phyloP scores from a whole-genome alignment of 306 rosid genomes.

The Dryas alaskensis region DNA sequence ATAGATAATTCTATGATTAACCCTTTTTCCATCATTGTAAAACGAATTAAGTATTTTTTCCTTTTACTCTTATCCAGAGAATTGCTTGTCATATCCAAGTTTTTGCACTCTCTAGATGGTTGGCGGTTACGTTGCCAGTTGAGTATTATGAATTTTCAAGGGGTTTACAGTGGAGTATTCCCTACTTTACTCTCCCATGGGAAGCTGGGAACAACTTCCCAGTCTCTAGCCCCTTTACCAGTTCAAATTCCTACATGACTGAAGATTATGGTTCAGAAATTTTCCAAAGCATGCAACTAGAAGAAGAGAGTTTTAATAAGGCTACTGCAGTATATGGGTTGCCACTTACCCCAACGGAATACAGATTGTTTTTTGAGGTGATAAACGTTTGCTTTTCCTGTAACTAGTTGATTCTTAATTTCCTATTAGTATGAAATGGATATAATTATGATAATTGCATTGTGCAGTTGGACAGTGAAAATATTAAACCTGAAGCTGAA shows the following conservation, averaged over 20 bases:
- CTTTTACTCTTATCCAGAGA: conserved; percentile 61
- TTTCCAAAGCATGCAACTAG: conserved; percentile 32
- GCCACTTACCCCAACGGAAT: conserved; percentile 79
- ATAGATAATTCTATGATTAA: background rate
- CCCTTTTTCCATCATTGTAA: background rate
- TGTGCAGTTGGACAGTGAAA: conserved; percentile 48
- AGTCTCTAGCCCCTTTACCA: conserved; percentile 45
- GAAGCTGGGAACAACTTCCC: conserved; percentile 41
- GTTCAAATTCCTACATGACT: conserved; percentile 31
- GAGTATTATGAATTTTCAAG: conserved; percentile 70
- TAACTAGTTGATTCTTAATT: background rate
- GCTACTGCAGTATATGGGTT: conserved; percentile 56
- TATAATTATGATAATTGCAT: background rate
- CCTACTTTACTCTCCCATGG: conserved; percentile 76
- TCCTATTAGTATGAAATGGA: conserved; percentile 6
- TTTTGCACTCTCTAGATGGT: conserved; percentile 80
- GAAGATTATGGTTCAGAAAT: conserved; percentile 33
- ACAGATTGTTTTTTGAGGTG: conserved; percentile 75
- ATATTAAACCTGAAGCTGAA: conserved; percentile 72
- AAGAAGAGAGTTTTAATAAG: conserved; percentile 33
- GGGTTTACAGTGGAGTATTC: conserved; percentile 77
- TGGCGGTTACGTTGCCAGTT: conserved; percentile 66
- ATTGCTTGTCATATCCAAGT: conserved; percentile 78
- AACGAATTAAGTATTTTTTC: conserved; percentile 18
- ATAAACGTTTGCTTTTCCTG: conserved; percentile 18